Conservation (phyloP, 495 filamentous ascomycete species). For the Letharia lupina region DNA sequence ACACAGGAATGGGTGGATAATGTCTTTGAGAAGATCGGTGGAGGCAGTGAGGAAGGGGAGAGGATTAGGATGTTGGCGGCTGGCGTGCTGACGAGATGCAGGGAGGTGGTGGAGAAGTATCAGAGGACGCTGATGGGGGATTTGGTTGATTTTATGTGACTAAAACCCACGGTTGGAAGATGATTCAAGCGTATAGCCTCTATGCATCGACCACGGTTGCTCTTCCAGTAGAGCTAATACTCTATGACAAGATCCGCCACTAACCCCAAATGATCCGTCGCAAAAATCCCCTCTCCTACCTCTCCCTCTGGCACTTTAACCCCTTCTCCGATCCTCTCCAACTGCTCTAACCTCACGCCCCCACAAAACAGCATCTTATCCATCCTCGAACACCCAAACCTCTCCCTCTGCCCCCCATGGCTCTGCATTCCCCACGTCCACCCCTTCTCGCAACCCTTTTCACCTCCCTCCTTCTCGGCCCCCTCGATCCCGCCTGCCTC, state of each 20-base stretch:
- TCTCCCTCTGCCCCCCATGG: constrained; percentile 24
- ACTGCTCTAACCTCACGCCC: constrained; percentile 26
- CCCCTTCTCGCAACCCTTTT: constrained; percentile 42
- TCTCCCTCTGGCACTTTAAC: constrained; percentile 23
- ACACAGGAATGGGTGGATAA: constrained; percentile 62
- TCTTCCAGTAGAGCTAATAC: background rate
- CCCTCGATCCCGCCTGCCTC: constrained; percentile 42
- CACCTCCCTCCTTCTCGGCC: constrained; percentile 35
- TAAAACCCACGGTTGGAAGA: constrained; percentile 16
- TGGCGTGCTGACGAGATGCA: constrained; percentile 67
- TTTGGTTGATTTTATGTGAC: constrained; percentile 20
- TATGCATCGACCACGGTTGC: background rate
- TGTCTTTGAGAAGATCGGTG: constrained; percentile 54
- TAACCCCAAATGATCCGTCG: constrained; percentile 45
- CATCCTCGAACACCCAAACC: constrained; percentile 41
- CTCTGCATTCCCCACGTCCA: constrained; percentile 52
- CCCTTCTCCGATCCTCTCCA: constrained; percentile 38
- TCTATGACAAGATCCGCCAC: constrained; percentile 26
- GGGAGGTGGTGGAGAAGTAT: constrained; percentile 75
- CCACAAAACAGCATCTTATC: constrained; percentile 44
- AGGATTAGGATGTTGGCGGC: constrained; percentile 66
- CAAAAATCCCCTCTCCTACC: constrained; percentile 24
- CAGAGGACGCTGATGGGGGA: constrained; percentile 44
- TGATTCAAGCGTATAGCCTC: background rate
- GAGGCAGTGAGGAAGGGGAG: constrained; percentile 48